Base-by-base conservation (phyloP, 148 eudicot species). In the Chenopodium formosanum region DNA sequence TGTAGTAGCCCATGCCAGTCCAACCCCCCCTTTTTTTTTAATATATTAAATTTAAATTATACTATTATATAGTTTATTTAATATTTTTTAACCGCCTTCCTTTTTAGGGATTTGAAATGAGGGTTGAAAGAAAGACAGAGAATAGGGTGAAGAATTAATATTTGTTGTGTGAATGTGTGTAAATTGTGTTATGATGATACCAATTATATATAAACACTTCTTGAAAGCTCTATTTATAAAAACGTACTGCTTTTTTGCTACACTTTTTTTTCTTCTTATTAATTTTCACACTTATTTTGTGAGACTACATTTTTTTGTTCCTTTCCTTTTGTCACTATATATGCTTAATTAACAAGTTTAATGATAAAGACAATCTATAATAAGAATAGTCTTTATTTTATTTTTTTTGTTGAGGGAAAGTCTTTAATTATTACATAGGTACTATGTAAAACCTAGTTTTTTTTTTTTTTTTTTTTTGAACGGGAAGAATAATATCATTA, bases 101-200 rank as follows among this genome's bases (percentile, higher is more conserved):
- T 52, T 79, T 83, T 80, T 76, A 71, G 83, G 89, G 88, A 90
- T 92, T 86, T 88, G 90, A 76, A 83, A 84, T 84, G 83, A 78
- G 86, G 65, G 83, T 60, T 47, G 83, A 80, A 80, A 84, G 78
- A 68, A 81, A 65, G 81, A 52, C 32, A 80, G 66, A 64, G 72
- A 75, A 74, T 53, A 58, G 31, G 23, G 9, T 16, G 9, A 47
- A 23, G 73, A 67, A 74, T 58, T 40, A 6, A 4, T 40, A 25
- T 27, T 25, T 75, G 68, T 62, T 48, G 68, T 76, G 60, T 71
- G 37, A 60, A 12, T 20, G 58, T 73, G 71, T 60, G 86, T 80
- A 7, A 4, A 22, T 20, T 73, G 64, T 70, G 86, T 80, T 76
- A 76, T 84, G 82, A 84, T 79, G 79, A 74, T 79, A 69, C 79